phyloP scores from a whole-genome alignment of 2,329 filamentous ascomycete genomes.

The Talaromyces islandicus region DNA sequence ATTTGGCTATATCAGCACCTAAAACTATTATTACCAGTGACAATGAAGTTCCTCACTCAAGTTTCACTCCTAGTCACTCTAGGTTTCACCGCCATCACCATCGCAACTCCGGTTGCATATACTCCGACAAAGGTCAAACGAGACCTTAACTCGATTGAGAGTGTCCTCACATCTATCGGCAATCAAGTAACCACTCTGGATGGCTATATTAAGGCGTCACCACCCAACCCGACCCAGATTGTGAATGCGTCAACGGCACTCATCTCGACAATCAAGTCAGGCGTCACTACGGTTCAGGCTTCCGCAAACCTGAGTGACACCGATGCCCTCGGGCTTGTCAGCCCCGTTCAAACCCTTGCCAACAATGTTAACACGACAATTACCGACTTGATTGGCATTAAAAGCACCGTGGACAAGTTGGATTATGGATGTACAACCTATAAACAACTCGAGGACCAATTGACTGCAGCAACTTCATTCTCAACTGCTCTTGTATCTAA shows the following conservation, averaged over 20 bases:
- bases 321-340: neutral
- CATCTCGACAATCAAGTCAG: conserved; percentile 20
- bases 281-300: conserved; percentile 19
- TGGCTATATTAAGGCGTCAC: conserved; percentile 18
- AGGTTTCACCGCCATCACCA: neutral
- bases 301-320: conserved; percentile 14
- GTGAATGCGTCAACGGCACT: conserved; percentile 19
- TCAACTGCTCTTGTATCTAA: conserved; percentile 1
- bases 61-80: neutral
- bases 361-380: conserved; percentile 3
- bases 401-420: neutral
- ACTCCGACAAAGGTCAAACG: conserved; percentile 9
- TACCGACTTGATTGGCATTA: conserved; percentile 2
- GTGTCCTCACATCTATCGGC: conserved; percentile 17
- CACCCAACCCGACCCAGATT: conserved; percentile 14
- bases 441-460: conserved; percentile 19
- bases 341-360: neutral
- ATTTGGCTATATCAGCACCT: neutral
- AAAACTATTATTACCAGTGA: neutral
- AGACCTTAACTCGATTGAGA: conserved; percentile 13
- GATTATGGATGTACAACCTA: conserved; percentile 1
- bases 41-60: neutral
- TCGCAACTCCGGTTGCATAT: neutral
- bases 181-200: conserved; percentile 16
- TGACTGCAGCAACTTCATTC: conserved; percentile 16